Base-by-base conservation (phyloP, 208 protist species). In the Phytomonas francai region DNA sequence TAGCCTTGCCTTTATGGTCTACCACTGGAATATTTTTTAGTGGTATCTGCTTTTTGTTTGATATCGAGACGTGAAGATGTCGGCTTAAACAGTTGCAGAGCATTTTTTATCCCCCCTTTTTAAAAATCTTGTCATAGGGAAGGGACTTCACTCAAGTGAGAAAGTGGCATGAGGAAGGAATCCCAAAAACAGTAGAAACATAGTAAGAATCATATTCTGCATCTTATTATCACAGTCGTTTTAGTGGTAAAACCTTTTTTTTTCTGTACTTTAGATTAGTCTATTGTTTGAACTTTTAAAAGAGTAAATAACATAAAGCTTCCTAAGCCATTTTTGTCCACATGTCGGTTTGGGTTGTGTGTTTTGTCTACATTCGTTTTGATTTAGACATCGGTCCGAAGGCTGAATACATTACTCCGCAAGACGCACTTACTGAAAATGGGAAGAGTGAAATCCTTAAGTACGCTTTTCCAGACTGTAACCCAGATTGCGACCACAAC, bases 321-420 rank as follows among this genome's bases (percentile, higher is more conserved):
- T 33, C 12, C 28, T 64, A 64, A 5, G 45, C 29, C 16, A 70
- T 42, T 34, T 31, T 65, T 65, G 9, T 33, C 31, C 39, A 63
- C 51, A 54, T 74, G 65, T 87, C 83, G 29, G 67, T 73, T 32
- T 95, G 89, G 87, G 79, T 86, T 29, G 74, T 85, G 73, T 95
- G 89, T 56, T 77, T 95, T 30, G 76, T 89, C 27, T 88, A 80
- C 30, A 88, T 95, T n/a, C 85, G 87, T 29, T 95, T 95, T 73
- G 89, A 95, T 67, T 69, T 95, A 19, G 87, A 92, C 64, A 76
- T 92, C 71, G 89, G 89, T 1, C 89, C 89, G 2, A 79, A 82
- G 34, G 80, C 93, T 16, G 89, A 95, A 58, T 72, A 76, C 67
- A 76, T 93, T 45, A 33, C 60, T 4, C 89, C 89, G 0, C 68